Evolutionary conservation across 2,329 filamentous ascomycete genomes (phyloP), one percentile per base, ranked within the genome.

Genomic region (Fusarium humuli): DNA sequence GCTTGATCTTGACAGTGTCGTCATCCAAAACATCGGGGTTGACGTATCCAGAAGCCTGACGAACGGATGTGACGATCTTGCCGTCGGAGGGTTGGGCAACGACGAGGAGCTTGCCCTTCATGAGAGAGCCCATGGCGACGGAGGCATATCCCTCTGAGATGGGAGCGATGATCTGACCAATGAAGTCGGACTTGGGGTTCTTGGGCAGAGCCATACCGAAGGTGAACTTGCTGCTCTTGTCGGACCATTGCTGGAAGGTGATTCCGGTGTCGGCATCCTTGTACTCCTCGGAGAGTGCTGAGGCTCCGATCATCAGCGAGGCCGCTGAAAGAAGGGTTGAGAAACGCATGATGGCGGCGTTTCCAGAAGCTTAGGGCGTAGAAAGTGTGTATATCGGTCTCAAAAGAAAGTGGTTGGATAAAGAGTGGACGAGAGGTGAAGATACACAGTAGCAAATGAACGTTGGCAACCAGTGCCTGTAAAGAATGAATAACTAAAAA

Each of bases 1-100:
- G 76, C 34, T 83, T 88, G 11, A 74, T 34, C 2, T 63, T 49
- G 34, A 75, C 57, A 1, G 90, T 89, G 67, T 88, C 82, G 57
- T 91, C 91, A 1, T 83, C 82, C 77, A 92, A 92, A 37, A 85
- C 73, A 1, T 83, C 82, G 0, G 90, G 90, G 64, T 83, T 81
- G 27, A 83, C 82, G 74, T 91, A 92, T 49, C 88, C 89, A 6
- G 82, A 83, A 6, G 86, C 83, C 72, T 85, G 88, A 56, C 85
- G 83, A 77, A 91, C 86, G 2, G 86, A 86, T 0, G 88, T 89
- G 29, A 87, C 79, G 52, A 91, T 81, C 37, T 86, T 77, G 18
- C 82, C 80, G 22, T 84, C 81, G 67, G 86, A 81, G 6, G 87
- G 84, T 83, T 87, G 91, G 4, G 86, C 86, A 69, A 89, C 79